These are phyloP conservation scores for Deuterostichococcus epilithicus DNA, from an alignment of 139 green algal species.

Conservation along the genomic window DNA sequence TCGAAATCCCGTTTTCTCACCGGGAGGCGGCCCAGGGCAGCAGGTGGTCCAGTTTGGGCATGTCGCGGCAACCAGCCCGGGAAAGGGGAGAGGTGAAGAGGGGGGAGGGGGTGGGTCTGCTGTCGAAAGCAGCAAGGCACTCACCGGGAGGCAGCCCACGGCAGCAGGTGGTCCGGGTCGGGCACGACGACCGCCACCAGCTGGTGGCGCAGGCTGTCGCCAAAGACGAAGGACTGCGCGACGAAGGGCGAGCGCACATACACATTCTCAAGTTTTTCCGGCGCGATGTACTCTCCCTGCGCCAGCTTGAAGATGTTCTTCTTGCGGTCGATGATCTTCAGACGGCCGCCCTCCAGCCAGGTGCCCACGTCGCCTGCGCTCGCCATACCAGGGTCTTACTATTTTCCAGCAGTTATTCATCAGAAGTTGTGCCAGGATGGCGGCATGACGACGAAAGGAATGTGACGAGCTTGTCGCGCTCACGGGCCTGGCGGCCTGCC, in stretches of 20 bases:
- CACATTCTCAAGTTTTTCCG: slow-evolving; percentile 97
- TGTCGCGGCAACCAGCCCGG: no score
- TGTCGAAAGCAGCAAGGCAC: not conserved
- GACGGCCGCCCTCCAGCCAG: slow-evolving; percentile 68
- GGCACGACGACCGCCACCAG: slow-evolving; percentile 90
- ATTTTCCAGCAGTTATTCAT: no score
- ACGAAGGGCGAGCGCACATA: slow-evolving; percentile 75
- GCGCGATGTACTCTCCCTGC: slow-evolving; percentile 92
- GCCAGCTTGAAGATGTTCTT: slow-evolving; percentile 98
- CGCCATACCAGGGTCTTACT: no score
- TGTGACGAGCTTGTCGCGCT: no score
- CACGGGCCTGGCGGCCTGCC: no score
- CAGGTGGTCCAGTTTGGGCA: no score
- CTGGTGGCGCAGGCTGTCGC: slow-evolving; percentile 72
- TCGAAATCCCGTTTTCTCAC: no score
- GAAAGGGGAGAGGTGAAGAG: no score
- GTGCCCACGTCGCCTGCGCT: slow-evolving; percentile 60
- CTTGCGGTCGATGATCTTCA: slow-evolving; percentile 97
- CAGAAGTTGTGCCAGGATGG: no score
- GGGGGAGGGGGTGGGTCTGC: not conserved
- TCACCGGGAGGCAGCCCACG: slow-evolving; percentile 57
- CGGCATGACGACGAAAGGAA: no score
- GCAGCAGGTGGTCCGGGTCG: slow-evolving; percentile 85
- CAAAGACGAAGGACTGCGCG: slow-evolving; percentile 85
- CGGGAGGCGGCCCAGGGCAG: no score